Percentiles rank a stretch among this genome's conserved stretches.
Conservation (phyloP, 345 rosid species). For the Camelina hispida region DNA sequence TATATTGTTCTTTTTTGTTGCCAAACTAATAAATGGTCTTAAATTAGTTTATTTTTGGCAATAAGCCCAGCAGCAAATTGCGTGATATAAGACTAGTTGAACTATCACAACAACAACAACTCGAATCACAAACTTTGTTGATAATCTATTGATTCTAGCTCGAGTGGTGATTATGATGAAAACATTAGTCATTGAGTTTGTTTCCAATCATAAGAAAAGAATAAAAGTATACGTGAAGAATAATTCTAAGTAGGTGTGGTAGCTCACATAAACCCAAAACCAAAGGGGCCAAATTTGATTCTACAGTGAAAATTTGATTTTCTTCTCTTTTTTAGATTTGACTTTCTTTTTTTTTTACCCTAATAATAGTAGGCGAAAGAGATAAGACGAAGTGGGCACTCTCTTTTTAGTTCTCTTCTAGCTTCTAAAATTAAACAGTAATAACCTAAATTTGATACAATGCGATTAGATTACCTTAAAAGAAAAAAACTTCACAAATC, state of each 20-base stretch:
- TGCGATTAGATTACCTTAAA: conserved; percentile 13
- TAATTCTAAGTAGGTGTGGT: conserved; percentile 44
- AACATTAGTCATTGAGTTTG: conserved; percentile 33
- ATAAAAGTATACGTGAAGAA: conserved; percentile 48
- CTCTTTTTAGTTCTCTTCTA: conserved; percentile 37
- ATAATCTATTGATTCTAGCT: conserved; percentile 26
- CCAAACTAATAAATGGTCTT: too few relatives aligned
- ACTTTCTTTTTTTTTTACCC: neutral
- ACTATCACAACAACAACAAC: conserved; percentile 33
- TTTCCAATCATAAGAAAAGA: conserved; percentile 41
- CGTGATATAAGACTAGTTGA: conserved; percentile 28
- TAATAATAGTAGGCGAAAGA: conserved; percentile 32
- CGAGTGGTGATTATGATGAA: conserved; percentile 35
- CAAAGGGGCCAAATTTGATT: conserved; percentile 32
- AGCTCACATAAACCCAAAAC: conserved; percentile 20
- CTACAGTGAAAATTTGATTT: conserved; percentile 29
- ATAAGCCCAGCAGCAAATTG: conserved; percentile 10
- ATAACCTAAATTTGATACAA: conserved; percentile 28
- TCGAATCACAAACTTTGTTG: conserved; percentile 27
- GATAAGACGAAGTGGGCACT: conserved; percentile 43
- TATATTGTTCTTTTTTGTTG: too few relatives aligned
- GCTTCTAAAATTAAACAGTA: conserved; percentile 21
- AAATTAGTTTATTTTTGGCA: too few relatives aligned
- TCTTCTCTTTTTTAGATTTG: conserved; percentile 21
- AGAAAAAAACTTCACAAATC: conserved; percentile 20